phyloP scores from a whole-genome alignment of 2,329 filamentous ascomycete genomes.

The Exophiala xenobiotica region DNA sequence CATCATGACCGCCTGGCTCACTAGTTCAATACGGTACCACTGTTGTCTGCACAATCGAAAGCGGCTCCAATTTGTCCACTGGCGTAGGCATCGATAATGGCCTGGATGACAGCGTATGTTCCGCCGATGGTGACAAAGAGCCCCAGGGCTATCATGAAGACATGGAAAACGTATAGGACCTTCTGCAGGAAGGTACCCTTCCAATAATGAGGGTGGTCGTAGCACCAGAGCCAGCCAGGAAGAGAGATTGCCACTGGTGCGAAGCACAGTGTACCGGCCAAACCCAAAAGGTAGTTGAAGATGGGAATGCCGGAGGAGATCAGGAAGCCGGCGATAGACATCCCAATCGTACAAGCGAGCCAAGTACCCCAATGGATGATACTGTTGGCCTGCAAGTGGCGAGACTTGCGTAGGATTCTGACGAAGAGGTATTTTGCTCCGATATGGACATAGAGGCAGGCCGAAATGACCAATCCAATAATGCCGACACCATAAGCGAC shows the following conservation, averaged over 20 bases:
- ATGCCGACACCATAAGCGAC: constrained; percentile 45
- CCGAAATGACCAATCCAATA: constrained; percentile 36
- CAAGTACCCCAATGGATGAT: constrained; percentile 53
- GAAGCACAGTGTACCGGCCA: constrained; percentile 53
- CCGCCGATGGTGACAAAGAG: constrained; percentile 50
- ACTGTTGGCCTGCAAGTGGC: constrained; percentile 54
- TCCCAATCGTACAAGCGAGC: constrained; percentile 44
- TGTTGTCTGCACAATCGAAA: constrained; percentile 11
- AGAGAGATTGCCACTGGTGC: constrained; percentile 51
- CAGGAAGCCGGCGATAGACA: constrained; percentile 40
- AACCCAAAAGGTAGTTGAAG: constrained; percentile 55
- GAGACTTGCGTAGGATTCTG: constrained; percentile 52
- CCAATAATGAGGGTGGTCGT: constrained; percentile 42
- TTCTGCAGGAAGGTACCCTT: constrained; percentile 40
- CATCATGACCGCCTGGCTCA: no score
- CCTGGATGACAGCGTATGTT: constrained; percentile 37
- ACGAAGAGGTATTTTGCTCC: constrained; percentile 59
- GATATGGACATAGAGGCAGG: constrained; percentile 38
- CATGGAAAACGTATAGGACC: constrained; percentile 42
- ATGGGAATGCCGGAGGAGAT: constrained; percentile 55
- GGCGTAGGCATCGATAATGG: constrained; percentile 4
- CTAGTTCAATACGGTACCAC: constrained; percentile 3
- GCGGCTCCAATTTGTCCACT: constrained; percentile 3
- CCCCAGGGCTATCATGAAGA: constrained; percentile 45
- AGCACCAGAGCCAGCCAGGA: constrained; percentile 53